Evolutionary conservation across 2,329 filamentous ascomycete genomes (phyloP).

Genomic region (Epichloe glyceriae): DNA sequence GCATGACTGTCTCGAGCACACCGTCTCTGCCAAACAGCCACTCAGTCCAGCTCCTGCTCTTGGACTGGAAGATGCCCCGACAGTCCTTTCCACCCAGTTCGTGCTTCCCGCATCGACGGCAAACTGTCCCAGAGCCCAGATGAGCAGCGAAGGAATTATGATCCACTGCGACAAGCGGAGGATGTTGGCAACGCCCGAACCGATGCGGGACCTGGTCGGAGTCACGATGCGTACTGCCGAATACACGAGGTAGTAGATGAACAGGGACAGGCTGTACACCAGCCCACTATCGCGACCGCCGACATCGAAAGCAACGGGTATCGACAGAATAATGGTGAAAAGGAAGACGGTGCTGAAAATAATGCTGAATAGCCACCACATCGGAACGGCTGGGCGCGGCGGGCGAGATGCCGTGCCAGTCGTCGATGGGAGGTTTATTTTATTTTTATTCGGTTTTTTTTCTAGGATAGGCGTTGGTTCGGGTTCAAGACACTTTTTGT

Average conservation of each 20-base stretch:
- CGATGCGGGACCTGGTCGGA: constrained; percentile 62
- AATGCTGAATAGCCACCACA: constrained; percentile 73
- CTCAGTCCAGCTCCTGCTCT: constrained; percentile 56
- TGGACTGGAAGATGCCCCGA: constrained; percentile 51
- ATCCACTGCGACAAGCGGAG: constrained; percentile 75
- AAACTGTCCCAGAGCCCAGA: constrained; percentile 93
- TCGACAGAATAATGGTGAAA: constrained; percentile 83
- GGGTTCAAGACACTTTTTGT: background rate
- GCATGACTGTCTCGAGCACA: constrained; percentile 62
- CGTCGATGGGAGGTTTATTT: constrained; percentile 1
- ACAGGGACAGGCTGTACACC: constrained; percentile 82
- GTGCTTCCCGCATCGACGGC: constrained; percentile 71
- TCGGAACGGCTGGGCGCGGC: constrained; percentile 31
- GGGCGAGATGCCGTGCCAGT: constrained; percentile 9
- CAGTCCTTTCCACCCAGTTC: constrained; percentile 73
- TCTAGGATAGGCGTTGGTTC: background rate
- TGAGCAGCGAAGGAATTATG: constrained; percentile 71
- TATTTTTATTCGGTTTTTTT: background rate
- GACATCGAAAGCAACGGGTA: constrained; percentile 95
- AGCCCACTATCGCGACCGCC: constrained; percentile 88
- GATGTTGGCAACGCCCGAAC: constrained; percentile 55
- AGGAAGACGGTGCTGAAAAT: constrained; percentile 76
- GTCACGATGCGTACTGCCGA: constrained; percentile 70
- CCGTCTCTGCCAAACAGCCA: constrained; percentile 86
- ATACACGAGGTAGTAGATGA: constrained; percentile 82